Conservation (phyloP, 495 filamentous ascomycete genomes). For the Penicillium egyptiacum region DNA sequence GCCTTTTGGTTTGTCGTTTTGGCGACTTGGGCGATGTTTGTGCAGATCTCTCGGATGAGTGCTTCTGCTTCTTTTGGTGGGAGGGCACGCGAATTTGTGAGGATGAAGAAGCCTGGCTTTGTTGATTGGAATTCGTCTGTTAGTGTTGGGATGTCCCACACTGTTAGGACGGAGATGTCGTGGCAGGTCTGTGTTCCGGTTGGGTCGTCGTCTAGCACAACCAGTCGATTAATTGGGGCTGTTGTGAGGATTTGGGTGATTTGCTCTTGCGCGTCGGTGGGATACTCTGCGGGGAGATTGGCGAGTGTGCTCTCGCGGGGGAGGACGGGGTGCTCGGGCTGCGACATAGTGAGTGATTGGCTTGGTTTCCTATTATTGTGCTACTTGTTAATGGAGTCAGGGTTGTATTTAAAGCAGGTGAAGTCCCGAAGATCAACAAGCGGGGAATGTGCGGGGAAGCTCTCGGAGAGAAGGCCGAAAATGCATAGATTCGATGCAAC, state of each 20-base stretch:
- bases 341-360: conserved; percentile 22
- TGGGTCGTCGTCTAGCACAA: conserved; percentile 57
- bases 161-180: conserved; percentile 55
- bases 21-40: conserved; percentile 46
- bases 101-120: conserved; percentile 52
- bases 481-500: conserved; percentile 18
- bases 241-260: conserved; percentile 37
- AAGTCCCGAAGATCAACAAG: conserved; percentile 11
- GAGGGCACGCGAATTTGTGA: conserved; percentile 56
- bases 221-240: conserved; percentile 38
- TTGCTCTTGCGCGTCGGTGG: conserved; percentile 36
- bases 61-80: conserved; percentile 41
- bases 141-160: conserved; percentile 48
- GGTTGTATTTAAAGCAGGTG: background rate
- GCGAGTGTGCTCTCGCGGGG: conserved; percentile 33
- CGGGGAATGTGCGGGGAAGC: conserved; percentile 15
- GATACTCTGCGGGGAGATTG: conserved; percentile 35
- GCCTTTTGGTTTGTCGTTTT: conserved; percentile 36
- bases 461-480: conserved; percentile 28
- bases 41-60: conserved; percentile 48
- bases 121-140: conserved; percentile 38
- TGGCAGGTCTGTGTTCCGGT: conserved; percentile 60
- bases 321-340: conserved; percentile 29
- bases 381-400: background rate
- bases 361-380: background rate